A percentile compares a stretch with the other conserved stretches of the same genome.
phyloP scores from a whole-genome alignment of 2,329 filamentous ascomycete species.

The Trichophyton rubrum region DNA sequence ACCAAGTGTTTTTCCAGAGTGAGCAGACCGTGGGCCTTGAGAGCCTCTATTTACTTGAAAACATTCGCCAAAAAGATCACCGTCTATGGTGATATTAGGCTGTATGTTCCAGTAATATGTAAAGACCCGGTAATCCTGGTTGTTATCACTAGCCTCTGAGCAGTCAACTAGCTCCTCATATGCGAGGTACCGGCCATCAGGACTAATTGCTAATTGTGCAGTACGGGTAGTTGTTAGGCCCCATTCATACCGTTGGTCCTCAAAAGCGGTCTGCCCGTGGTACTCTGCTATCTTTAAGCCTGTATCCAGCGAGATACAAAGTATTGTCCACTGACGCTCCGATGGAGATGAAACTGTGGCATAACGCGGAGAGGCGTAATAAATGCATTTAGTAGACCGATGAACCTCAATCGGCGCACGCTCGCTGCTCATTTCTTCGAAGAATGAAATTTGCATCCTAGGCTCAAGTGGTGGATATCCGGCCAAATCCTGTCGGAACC shows the following conservation, averaged over 20 bases:
- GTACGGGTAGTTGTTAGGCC: not conserved
- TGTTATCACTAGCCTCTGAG: no score
- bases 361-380: no score
- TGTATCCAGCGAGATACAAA: not conserved
- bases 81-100: not conserved
- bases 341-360: not conserved
- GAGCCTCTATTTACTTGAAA: not conserved
- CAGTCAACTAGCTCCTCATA: not conserved
- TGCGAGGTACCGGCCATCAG: not conserved
- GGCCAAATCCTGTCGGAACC: not conserved
- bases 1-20: not conserved
- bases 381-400: not conserved
- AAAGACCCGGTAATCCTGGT: not conserved
- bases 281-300: not conserved
- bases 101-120: not conserved
- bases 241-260: not conserved
- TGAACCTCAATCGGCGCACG: not conserved
- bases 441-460: not conserved
- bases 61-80: not conserved
- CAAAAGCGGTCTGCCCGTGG: not conserved
- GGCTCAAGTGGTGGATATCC: not conserved
- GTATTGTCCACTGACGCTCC: not conserved
- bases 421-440: not conserved
- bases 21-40: no score
- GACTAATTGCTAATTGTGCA: not conserved